Evolutionary conservation across 208 protist species (phyloP).

Genomic region (Trypanosomatidae sp.): DNA sequence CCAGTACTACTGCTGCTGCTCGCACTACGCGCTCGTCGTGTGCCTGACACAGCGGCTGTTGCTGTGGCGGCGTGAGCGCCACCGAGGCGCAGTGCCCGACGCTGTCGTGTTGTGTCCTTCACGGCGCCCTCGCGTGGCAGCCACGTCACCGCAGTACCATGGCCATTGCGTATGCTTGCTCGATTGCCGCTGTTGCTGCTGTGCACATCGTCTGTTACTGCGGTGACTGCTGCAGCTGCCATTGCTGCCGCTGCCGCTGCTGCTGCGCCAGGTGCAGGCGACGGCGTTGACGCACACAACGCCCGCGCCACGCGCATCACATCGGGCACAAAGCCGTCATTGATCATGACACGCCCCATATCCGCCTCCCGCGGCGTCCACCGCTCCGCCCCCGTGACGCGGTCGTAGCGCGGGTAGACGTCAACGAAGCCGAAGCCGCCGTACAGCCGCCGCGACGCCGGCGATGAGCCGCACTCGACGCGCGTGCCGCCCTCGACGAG

Average conservation of each 20-base stretch:
- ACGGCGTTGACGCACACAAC: not conserved
- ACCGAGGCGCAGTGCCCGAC: too few species aligned
- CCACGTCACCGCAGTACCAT: too few species aligned
- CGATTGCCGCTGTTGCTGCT: too few species aligned
- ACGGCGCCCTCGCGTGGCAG: too few species aligned
- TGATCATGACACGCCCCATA: constrained; percentile 73
- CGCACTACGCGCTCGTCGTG: too few species aligned
- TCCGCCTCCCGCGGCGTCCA: constrained; percentile 74
- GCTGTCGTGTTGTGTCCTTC: too few species aligned
- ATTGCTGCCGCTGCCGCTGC: not conserved
- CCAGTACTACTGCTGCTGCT: too few species aligned
- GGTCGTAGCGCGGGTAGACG: constrained; percentile 64
- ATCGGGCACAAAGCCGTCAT: constrained; percentile 34
- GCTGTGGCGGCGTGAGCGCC: too few species aligned
- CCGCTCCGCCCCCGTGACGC: constrained; percentile 31
- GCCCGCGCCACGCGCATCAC: constrained; percentile 11
- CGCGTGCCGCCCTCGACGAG: constrained; percentile 41
- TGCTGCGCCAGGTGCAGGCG: not conserved
- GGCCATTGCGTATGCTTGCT: too few species aligned
- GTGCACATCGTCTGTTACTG: not conserved
- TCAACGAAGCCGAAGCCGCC: constrained; percentile 58
- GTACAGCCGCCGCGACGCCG: constrained; percentile 48
- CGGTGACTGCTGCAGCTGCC: not conserved
- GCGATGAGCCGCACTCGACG: constrained; percentile 42
- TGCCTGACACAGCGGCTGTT: too few species aligned